Conservation (phyloP, 441 rosid species). For the Corymbia calophylla region DNA sequence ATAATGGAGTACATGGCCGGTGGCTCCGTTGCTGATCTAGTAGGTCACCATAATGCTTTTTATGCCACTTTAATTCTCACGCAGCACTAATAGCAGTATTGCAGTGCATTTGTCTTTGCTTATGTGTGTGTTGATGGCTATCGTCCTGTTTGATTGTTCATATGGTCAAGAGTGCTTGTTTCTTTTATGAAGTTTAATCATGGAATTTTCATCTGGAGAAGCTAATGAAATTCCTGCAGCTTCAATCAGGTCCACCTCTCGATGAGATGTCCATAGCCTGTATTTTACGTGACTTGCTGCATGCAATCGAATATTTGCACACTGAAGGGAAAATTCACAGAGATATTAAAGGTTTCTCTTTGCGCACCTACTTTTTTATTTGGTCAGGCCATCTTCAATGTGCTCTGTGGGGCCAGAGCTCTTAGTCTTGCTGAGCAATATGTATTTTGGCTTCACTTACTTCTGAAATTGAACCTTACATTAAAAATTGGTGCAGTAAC, state of each 20-base stretch:
- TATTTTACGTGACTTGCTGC: slow-evolving; percentile 92
- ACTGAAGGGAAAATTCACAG: slow-evolving; percentile 95
- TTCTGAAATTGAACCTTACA: not conserved
- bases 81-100: not conserved
- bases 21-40: slow-evolving; percentile 99
- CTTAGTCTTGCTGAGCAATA: not conserved
- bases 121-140: not conserved
- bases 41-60: slow-evolving; percentile 34
- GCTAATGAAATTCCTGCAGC: slow-evolving; percentile 43
- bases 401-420: not conserved
- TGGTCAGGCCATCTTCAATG: not conserved
- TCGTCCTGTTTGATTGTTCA: not conserved
- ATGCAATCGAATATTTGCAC: slow-evolving; percentile 95
- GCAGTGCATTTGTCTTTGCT: not conserved
- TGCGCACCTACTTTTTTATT: not conserved
- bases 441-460: not conserved
- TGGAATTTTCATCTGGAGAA: not conserved
- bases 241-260: slow-evolving; percentile 87
- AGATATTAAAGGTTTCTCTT: slow-evolving; percentile 83
- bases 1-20: slow-evolving; percentile 99
- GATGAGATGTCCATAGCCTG: slow-evolving; percentile 93
- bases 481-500: slow-evolving; percentile 13
- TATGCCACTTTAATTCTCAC: not conserved
- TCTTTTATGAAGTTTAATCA: not conserved
- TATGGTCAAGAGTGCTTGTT: not conserved